These are phyloP conservation scores for Massarina eburnea DNA, from an alignment of 2,329 filamentous ascomycete genomes.

Conservation along the genomic window DNA sequence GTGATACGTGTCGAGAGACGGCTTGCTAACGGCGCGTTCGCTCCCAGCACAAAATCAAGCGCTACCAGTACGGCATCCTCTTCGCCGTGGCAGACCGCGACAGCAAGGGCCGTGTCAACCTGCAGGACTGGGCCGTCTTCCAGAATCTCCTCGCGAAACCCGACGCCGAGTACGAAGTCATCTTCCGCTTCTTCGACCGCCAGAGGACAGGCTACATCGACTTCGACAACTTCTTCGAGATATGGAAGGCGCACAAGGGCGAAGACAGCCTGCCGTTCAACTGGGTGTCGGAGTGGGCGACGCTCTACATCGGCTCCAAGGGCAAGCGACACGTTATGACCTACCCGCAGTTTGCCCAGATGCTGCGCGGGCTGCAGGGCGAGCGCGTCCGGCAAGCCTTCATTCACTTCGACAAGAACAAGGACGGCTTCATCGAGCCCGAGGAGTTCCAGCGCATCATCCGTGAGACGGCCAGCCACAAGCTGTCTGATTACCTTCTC, in stretches of 20 bases:
- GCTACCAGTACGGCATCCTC: constrained; percentile 91
- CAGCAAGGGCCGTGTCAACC: constrained; percentile 69
- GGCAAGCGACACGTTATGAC: constrained; percentile 88
- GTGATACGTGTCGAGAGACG: constrained; percentile 19
- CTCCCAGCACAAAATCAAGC: constrained; percentile 90
- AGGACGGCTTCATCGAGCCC: constrained; percentile 92
- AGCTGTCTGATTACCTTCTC: constrained; percentile 93
- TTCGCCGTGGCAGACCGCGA: constrained; percentile 88
- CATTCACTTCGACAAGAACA: constrained; percentile 84
- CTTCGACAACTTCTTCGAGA: constrained; percentile 81
- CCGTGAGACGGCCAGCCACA: constrained; percentile 86
- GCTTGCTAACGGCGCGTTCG: constrained; percentile 29
- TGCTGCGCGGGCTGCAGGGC: constrained; percentile 93
- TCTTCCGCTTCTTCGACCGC: constrained; percentile 93
- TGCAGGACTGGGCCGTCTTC: constrained; percentile 89
- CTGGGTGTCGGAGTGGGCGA: constrained; percentile 96
- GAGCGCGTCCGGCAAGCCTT: constrained; percentile 96
- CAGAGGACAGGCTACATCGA: constrained; percentile 82
- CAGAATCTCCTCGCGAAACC: constrained; percentile 92
- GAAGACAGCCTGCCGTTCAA: constrained; percentile 85
- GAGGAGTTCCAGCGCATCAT: constrained; percentile 98
- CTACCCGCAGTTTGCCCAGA: constrained; percentile 96
- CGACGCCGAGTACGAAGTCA: constrained; percentile 98
- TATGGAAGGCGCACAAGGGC: constrained; percentile 90
- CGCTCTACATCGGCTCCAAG: constrained; percentile 86